phyloP scores from a whole-genome alignment of 2,329 filamentous ascomycete genomes.

The Aspergillus brunneoviolaceus region DNA sequence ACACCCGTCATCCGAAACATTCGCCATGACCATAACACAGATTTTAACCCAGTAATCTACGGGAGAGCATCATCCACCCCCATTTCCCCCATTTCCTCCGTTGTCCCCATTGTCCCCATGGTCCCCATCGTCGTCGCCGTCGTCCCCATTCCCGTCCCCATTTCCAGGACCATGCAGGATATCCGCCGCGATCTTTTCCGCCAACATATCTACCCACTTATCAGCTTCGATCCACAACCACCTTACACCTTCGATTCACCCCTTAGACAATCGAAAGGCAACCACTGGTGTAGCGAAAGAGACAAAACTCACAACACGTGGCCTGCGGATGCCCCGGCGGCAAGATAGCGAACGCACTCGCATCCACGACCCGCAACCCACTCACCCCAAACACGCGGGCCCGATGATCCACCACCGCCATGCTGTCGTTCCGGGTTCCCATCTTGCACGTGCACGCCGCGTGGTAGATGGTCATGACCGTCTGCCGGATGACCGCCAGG shows the following conservation, averaged over 20 bases:
- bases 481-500: slow-evolving; percentile 27
- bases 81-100: background rate
- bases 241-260: background rate
- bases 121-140: background rate
- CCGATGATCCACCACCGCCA: slow-evolving; percentile 37
- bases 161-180: slow-evolving; percentile 4
- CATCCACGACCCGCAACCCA: slow-evolving; percentile 11
- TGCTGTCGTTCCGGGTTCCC: slow-evolving; percentile 31
- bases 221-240: too few species aligned
- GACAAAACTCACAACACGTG: background rate
- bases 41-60: too few species aligned
- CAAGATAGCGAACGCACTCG: slow-evolving; percentile 9
- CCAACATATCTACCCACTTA: slow-evolving; percentile 5
- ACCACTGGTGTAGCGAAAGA: too few species aligned
- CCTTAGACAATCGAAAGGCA: background rate
- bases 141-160: background rate
- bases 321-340: slow-evolving; percentile 14
- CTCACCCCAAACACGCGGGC: slow-evolving; percentile 32
- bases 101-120: background rate
- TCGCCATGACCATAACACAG: too few species aligned
- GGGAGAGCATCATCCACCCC: too few species aligned
- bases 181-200: slow-evolving; percentile 13
- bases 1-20: too few species aligned
- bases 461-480: slow-evolving; percentile 34
- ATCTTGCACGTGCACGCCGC: slow-evolving; percentile 40